These are phyloP conservation scores for Pulveroboletus sp. DNA, from an alignment of 768 basidiomycete species.

Conservation along the genomic window DNA sequence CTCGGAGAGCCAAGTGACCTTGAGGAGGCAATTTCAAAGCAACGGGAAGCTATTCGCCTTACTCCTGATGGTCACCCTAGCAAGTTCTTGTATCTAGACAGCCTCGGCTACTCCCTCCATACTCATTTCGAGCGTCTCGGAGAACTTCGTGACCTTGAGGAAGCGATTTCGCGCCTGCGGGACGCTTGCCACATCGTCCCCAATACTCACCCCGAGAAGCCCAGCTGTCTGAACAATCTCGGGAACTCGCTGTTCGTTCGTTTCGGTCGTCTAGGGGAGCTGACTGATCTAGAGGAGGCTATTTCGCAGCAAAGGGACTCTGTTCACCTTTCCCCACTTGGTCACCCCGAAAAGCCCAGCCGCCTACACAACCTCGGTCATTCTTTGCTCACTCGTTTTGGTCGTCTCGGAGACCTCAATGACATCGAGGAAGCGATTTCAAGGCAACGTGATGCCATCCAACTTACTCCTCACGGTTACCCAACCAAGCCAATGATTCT, in stretches of 20 bases:
- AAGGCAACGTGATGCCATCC: background rate
- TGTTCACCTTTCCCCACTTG: background rate
- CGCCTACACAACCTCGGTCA: background rate
- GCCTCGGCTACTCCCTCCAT: too few species aligned
- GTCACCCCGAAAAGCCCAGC: background rate
- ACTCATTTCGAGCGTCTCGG: too few species aligned
- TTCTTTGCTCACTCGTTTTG: background rate
- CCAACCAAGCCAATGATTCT: background rate
- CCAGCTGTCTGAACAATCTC: background rate
- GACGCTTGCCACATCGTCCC: background rate
- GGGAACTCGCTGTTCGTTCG: background rate
- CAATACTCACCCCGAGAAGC: background rate
- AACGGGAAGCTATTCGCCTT: background rate
- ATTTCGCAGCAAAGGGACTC: background rate
- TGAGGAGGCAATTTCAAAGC: background rate
- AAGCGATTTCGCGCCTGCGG: too few species aligned
- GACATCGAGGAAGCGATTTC: background rate
- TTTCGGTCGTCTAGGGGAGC: background rate
- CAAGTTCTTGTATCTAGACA: too few species aligned
- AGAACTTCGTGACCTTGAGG: too few species aligned
- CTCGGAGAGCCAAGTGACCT: background rate
- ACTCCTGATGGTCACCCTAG: background rate
- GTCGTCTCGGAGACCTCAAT: too few species aligned
- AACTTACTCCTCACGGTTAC: background rate
- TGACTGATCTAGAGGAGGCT: background rate